phyloP scores from a whole-genome alignment of 2,329 filamentous ascomycete species.

The Fusarium napiforme region DNA sequence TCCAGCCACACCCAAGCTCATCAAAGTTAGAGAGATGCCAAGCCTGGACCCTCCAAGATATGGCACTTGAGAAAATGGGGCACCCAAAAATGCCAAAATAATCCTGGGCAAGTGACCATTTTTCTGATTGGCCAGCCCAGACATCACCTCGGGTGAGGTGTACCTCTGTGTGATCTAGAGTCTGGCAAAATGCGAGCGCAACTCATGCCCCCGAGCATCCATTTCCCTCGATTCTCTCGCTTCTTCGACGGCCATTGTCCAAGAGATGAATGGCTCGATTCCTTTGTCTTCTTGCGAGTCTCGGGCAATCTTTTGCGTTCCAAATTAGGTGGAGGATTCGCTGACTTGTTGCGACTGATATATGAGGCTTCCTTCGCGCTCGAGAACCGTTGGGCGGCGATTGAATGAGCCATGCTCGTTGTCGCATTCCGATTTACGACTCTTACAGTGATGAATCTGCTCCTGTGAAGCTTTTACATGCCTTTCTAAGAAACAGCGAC shows the following conservation, averaged over 20 bases:
- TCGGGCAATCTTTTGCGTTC: slow-evolving; percentile 40
- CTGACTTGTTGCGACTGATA: slow-evolving; percentile 31
- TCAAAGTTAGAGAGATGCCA: slow-evolving; percentile 32
- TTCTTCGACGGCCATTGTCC: slow-evolving; percentile 46
- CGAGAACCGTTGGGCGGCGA: slow-evolving; percentile 29
- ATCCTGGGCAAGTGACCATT: slow-evolving; percentile 50
- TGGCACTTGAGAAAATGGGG: slow-evolving; percentile 48
- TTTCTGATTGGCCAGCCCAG: slow-evolving; percentile 53
- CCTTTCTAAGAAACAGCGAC: slow-evolving; percentile 30
- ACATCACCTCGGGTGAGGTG: slow-evolving; percentile 50
- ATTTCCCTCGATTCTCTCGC: slow-evolving; percentile 45
- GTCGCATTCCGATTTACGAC: slow-evolving; percentile 50
- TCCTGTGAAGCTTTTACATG: slow-evolving; percentile 14
- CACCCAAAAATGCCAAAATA: slow-evolving; percentile 50
- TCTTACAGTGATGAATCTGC: slow-evolving; percentile 7
- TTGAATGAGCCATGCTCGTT: slow-evolving; percentile 41
- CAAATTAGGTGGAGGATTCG: slow-evolving; percentile 18
- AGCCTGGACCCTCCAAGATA: slow-evolving; percentile 41
- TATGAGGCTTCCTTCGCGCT: slow-evolving; percentile 21
- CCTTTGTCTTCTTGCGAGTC: slow-evolving; percentile 30
- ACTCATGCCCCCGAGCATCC: slow-evolving; percentile 45
- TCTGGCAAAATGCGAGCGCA: slow-evolving; percentile 44
- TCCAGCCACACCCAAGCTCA: slow-evolving; percentile 44
- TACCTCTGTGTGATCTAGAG: slow-evolving; percentile 51
- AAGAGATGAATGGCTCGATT: slow-evolving; percentile 49